Evolutionary conservation across 176 grass and related monocot species (phyloP).

Genomic region (Lolium perenne): DNA sequence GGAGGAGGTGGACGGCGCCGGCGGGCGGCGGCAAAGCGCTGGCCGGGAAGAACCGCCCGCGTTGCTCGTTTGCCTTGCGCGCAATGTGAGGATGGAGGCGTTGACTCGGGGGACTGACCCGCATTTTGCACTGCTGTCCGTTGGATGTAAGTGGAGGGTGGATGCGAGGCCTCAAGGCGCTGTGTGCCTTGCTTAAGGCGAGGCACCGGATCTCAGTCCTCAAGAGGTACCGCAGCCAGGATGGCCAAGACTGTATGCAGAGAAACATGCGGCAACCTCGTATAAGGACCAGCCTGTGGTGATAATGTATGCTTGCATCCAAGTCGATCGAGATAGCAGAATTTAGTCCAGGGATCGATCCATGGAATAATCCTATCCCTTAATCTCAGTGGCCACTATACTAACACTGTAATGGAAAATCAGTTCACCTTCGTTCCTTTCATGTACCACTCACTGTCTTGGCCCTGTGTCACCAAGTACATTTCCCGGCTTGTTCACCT

Average conservation of each 20-base stretch:
- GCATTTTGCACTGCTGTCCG: too few species aligned
- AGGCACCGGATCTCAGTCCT: neutral
- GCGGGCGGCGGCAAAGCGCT: too few species aligned
- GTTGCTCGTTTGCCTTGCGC: too few species aligned
- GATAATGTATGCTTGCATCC: neutral
- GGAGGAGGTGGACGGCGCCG: too few species aligned
- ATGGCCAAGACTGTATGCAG: conserved; percentile 37
- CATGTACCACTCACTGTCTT: neutral
- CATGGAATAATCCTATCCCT: neutral
- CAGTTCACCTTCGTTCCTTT: neutral
- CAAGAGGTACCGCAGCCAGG: conserved; percentile 6
- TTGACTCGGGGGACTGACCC: too few species aligned
- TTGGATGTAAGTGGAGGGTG: too few species aligned
- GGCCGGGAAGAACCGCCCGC: too few species aligned
- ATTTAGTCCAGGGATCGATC: neutral
- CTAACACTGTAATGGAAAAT: neutral
- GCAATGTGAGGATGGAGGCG: too few species aligned
- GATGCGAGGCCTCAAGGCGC: too few species aligned
- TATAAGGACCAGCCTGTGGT: neutral
- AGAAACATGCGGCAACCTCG: conserved; percentile 36
- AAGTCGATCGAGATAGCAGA: too few species aligned
- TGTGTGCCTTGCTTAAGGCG: too few species aligned
- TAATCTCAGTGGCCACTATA: neutral
- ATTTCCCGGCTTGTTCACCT: neutral
- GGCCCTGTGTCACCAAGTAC: neutral